phyloP scores from a whole-genome alignment of 305 asterid species.

The Plantago coronopus region DNA sequence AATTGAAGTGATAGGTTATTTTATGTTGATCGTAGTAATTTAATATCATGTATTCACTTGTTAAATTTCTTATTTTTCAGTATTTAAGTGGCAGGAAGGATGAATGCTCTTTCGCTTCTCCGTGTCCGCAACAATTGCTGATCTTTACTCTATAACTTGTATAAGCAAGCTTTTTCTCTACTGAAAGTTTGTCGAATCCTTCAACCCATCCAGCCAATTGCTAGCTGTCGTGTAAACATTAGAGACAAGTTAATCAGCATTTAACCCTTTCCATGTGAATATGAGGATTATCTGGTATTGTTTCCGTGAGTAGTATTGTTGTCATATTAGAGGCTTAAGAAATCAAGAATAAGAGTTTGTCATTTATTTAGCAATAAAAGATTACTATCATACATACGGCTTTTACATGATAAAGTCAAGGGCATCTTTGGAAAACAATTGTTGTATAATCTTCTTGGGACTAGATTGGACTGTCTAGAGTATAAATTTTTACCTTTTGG shows the following conservation, averaged over 20 bases:
- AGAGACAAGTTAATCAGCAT: slow-evolving; percentile 1
- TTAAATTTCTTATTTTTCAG: too few species aligned
- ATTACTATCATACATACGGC: too few species aligned
- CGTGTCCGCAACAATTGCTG: slow-evolving; percentile 10
- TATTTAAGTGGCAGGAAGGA: too few species aligned
- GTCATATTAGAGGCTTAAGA: not conserved
- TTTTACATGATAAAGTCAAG: not conserved
- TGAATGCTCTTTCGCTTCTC: too few species aligned
- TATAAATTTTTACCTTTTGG: not conserved
- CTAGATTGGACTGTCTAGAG: not conserved
- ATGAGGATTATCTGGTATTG: not conserved
- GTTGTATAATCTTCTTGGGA: not conserved
- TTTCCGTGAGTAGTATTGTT: not conserved
- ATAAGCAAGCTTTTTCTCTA: slow-evolving; percentile 23
- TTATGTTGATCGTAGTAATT: too few species aligned
- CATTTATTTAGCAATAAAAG: not conserved
- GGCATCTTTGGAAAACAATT: slow-evolving; percentile 1
- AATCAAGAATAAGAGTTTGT: not conserved
- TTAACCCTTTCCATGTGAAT: not conserved
- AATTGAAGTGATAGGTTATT: too few species aligned
- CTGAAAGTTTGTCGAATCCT: slow-evolving; percentile 15
- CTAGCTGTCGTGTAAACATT: not conserved
- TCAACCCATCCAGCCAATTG: not conserved
- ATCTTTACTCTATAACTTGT: slow-evolving; percentile 17
- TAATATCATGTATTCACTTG: too few species aligned